Percentiles rank a stretch among this genome's conserved stretches.
These are phyloP conservation scores for Neoarthrinium moseri DNA, from an alignment of 2,329 filamentous ascomycete species.

Conservation along the genomic window DNA sequence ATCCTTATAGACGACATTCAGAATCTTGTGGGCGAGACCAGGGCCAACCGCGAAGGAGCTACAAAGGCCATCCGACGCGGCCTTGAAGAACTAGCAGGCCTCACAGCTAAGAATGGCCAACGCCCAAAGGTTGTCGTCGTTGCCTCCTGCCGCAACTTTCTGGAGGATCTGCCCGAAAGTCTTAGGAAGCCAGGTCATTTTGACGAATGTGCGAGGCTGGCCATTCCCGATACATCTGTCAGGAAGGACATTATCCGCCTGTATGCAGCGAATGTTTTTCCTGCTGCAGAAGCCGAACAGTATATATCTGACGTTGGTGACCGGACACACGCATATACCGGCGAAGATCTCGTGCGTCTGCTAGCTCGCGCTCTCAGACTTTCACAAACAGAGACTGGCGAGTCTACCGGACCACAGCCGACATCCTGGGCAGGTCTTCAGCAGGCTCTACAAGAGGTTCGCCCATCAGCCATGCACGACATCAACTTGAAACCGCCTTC, in stretches of 20 bases:
- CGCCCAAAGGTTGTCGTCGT: constrained; percentile 67
- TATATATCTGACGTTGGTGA: constrained; percentile 63
- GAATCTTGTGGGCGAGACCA: constrained; percentile 62
- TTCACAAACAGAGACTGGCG: constrained; percentile 19
- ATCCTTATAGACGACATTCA: constrained; percentile 79
- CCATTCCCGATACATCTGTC: constrained; percentile 70
- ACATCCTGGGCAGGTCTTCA: constrained; percentile 49
- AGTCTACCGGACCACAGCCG: constrained; percentile 14
- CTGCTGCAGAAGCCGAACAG: constrained; percentile 45
- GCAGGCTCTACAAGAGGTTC: constrained; percentile 9
- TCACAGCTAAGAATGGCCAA: constrained; percentile 32
- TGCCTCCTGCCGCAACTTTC: constrained; percentile 69
- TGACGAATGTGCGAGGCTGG: constrained; percentile 66
- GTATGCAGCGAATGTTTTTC: constrained; percentile 47
- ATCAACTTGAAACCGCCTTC: constrained; percentile 86
- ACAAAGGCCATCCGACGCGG: constrained; percentile 52
- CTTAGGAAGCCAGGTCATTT: constrained; percentile 68
- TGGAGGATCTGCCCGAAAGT: constrained; percentile 68
- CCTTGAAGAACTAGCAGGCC: constrained; percentile 51
- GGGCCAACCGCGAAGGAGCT: constrained; percentile 32
- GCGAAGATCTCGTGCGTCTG: constrained; percentile 70
- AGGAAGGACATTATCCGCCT: constrained; percentile 73
- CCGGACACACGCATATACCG: constrained; percentile 84
- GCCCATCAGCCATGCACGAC: constrained; percentile 82
- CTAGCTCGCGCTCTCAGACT: constrained; percentile 46